Conservation (phyloP, 495 filamentous ascomycete genomes). For the Neurospora sp. region DNA sequence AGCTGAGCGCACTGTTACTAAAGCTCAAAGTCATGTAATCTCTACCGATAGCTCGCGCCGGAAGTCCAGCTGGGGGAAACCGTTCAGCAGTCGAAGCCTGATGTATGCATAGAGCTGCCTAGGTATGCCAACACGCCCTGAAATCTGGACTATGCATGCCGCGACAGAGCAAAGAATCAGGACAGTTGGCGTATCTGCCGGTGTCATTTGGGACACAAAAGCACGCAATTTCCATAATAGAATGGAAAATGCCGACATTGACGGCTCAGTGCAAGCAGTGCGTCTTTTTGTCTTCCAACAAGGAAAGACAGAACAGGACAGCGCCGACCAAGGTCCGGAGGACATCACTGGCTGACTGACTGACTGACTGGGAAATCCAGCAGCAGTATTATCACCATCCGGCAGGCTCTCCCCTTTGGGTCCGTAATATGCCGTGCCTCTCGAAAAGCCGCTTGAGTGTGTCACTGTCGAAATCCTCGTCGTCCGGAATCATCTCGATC, state of each 20-base stretch:
- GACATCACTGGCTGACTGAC: neutral
- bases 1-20: neutral
- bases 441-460: constrained; percentile 38
- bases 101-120: neutral
- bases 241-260: too few species aligned
- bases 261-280: neutral
- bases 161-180: neutral
- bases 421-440: constrained; percentile 36
- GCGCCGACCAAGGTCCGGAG: neutral
- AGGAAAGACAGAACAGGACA: neutral
- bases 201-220: neutral
- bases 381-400: neutral
- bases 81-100: neutral
- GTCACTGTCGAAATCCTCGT: constrained; percentile 42
- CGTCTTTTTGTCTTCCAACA: neutral
- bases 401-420: neutral
- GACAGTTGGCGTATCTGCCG: neutral
- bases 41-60: neutral
- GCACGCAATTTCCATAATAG: neutral
- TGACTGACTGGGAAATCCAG: neutral
- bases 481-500: constrained; percentile 70
- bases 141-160: neutral
- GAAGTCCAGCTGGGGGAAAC: neutral
- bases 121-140: neutral
- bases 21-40: neutral